Base-by-base conservation (phyloP, 2,329 filamentous ascomycete species). In the Epichloe elymi region DNA sequence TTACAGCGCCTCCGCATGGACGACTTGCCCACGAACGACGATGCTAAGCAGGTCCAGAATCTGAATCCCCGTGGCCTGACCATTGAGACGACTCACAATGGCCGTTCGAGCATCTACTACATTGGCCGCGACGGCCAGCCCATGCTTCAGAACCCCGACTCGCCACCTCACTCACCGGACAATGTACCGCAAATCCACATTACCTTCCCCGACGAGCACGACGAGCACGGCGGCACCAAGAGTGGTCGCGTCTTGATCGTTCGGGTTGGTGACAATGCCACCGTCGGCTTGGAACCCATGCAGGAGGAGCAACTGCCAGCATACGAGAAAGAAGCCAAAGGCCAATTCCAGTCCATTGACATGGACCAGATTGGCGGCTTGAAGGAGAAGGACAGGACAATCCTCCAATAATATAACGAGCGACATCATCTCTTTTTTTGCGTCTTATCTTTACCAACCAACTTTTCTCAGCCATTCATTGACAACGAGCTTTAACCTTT, bases 111-210 rank as follows among this genome's bases (percentile, higher is more conserved):
- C 55, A 76, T 93, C 58, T 78, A 88, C 54, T 79, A 93, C 60
- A 86, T 88, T 65, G 81, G 86, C 61, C 83, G 88, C 67, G 88
- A 93, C 69, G 81, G 84, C 56, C 70, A 76, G 64, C 81, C 81
- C 57, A 82, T 94, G 70, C 80, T 91, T 58, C 77, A 82, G 57
- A 86, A 86, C 68, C 85, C 86, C 35, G 74, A 78, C 54, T 85
- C 82, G 56, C 84, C 88, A 15, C 86, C 90, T 20, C 74, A 85
- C 60, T 87, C 85, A 44, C 84, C 86, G n/a, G 87, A 80, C 67
- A 85, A 86, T 58, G 78, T 97, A 30, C 93, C 93, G 19, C 87
- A 97, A 71, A 98, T 98, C 62, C 88, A 90, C 69, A 95, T 98
- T 68, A 97, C 93, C 37, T 97, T 98, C 74, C 93, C 93, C 15